These are phyloP conservation scores for Aspergillus melleus DNA, from an alignment of 2,329 filamentous ascomycete genomes.

Conservation along the genomic window DNA sequence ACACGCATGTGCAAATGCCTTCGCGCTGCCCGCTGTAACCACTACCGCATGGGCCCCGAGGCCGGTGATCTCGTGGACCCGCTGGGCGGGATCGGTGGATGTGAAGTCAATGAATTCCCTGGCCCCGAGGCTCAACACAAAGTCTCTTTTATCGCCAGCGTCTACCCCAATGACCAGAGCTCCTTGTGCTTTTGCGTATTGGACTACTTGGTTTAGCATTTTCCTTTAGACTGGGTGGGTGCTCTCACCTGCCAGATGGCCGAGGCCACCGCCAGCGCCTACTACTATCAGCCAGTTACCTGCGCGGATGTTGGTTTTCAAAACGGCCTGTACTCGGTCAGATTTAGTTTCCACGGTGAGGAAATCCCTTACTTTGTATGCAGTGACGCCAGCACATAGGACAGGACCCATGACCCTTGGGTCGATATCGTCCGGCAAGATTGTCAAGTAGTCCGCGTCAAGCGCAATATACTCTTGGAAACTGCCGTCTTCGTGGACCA, in stretches of 20 bases:
- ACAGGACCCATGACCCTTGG: slow-evolving; percentile 43
- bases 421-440: slow-evolving; percentile 46
- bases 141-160: slow-evolving; percentile 41
- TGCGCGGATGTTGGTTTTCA: slow-evolving; percentile 41
- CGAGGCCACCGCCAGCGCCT: slow-evolving; percentile 50
- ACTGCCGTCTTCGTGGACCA: slow-evolving; percentile 49
- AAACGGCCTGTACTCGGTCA: slow-evolving; percentile 35
- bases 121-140: slow-evolving; percentile 42
- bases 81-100: slow-evolving; percentile 33
- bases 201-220: slow-evolving; percentile 31
- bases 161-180: slow-evolving; percentile 47
- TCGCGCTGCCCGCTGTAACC: slow-evolving; percentile 44
- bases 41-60: slow-evolving; percentile 45
- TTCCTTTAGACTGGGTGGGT: not conserved
- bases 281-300: slow-evolving; percentile 47
- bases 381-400: slow-evolving; percentile 47
- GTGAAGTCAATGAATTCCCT: slow-evolving; percentile 45
- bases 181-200: slow-evolving; percentile 46
- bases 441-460: slow-evolving; percentile 46
- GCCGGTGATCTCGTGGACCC: slow-evolving; percentile 38
- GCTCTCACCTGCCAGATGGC: slow-evolving; percentile 43
- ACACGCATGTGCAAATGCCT: slow-evolving; percentile 44
- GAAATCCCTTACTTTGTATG: slow-evolving; percentile 38
- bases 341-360: not conserved
- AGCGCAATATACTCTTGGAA: slow-evolving; percentile 49